These are phyloP conservation scores for Penstemon eatonii DNA, from an alignment of 257 asterid species.

Conservation along the genomic window DNA sequence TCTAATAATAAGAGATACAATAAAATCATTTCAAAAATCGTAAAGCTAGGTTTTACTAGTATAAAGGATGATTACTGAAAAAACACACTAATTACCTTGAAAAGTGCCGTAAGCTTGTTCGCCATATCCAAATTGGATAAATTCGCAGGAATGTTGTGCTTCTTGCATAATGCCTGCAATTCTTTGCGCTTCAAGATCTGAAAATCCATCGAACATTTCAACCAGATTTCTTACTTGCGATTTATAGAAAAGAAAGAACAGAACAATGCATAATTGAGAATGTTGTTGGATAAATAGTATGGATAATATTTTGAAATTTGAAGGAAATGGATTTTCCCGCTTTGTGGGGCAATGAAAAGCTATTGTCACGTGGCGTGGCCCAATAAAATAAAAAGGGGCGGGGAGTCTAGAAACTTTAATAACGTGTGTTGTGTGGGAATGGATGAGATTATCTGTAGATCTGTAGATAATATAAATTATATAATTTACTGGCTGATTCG, in stretches of 20 bases:
- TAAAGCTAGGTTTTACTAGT: neutral
- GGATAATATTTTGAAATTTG: slow-evolving; percentile 34
- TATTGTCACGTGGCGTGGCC: too few relatives aligned
- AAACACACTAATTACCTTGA: slow-evolving; percentile 37
- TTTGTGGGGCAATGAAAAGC: neutral
- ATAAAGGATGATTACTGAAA: neutral
- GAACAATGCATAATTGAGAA: neutral
- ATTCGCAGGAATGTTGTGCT: slow-evolving; percentile 65
- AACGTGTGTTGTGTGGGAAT: too few relatives aligned
- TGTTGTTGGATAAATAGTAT: slow-evolving; percentile 1
- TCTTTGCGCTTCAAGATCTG: slow-evolving; percentile 58
- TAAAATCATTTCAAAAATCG: neutral
- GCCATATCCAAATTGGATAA: slow-evolving; percentile 63
- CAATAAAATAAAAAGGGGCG: too few relatives aligned
- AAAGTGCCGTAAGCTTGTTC: slow-evolving; percentile 41
- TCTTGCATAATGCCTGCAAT: slow-evolving; percentile 63
- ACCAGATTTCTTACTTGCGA: neutral
- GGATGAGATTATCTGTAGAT: too few relatives aligned
- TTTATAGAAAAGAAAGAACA: neutral
- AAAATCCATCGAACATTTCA: slow-evolving; percentile 48
- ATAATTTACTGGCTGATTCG: too few relatives aligned
- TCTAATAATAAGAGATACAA: neutral
- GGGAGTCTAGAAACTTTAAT: too few relatives aligned
- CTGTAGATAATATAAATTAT: too few relatives aligned
- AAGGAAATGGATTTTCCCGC: slow-evolving; percentile 33